Percentiles rank a stretch among this genome's conserved stretches.
Conservation (phyloP, 2,329 filamentous ascomycete species). For the Cladobotryum protrusum region DNA sequence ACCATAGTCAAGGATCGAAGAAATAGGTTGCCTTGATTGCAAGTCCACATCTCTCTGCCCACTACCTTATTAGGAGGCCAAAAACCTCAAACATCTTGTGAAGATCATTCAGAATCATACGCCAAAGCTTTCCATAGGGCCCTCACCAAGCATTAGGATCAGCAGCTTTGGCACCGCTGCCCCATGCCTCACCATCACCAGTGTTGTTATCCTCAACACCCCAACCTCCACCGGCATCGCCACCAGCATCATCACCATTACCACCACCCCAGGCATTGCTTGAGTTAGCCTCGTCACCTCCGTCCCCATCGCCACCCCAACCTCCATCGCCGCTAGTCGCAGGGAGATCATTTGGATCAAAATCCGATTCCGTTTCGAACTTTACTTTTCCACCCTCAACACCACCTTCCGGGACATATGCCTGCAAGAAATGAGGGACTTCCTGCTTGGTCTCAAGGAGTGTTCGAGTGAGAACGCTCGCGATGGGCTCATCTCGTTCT, state of each 20-base stretch:
- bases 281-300: neutral
- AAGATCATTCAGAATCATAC: too few species aligned
- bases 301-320: constrained; percentile 6
- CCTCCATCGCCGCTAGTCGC: constrained; percentile 18
- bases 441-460: constrained; percentile 72
- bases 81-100: neutral
- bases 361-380: constrained; percentile 52
- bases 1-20: neutral
- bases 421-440: constrained; percentile 74
- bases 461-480: constrained; percentile 67
- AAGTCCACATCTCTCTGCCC: neutral
- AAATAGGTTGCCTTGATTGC: neutral
- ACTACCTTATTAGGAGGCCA: neutral
- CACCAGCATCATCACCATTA: constrained; percentile 4
- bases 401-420: constrained; percentile 52
- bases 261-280: constrained; percentile 10
- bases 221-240: constrained; percentile 1
- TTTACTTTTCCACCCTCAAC: constrained; percentile 38
- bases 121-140: neutral
- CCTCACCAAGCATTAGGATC: neutral
- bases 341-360: constrained; percentile 34
- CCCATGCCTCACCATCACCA: constrained; percentile 9
- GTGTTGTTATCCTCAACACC: neutral
- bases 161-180: neutral
- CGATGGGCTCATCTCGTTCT: constrained; percentile 67